Conservation (phyloP, 2,329 filamentous ascomycete species). For the Fusarium irregulare region DNA sequence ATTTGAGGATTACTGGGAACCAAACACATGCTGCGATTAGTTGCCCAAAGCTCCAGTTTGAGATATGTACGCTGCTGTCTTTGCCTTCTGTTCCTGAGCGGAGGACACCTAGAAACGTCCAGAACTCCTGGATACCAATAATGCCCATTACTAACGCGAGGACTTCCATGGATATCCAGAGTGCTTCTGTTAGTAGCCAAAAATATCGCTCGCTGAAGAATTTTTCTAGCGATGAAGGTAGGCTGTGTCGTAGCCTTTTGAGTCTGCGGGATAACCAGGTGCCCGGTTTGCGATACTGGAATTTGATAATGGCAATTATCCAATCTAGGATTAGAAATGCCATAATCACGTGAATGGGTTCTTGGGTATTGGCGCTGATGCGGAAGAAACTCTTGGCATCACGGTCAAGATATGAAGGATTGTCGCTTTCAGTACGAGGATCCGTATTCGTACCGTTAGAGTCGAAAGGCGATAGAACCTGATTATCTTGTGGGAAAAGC, state of each 20-base stretch:
- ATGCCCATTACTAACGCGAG: neutral
- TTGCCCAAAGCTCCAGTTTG: conserved; percentile 10
- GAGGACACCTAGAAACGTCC: neutral
- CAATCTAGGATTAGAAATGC: neutral
- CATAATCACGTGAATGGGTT: neutral
- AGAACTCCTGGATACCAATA: neutral
- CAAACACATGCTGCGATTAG: conserved; percentile 5
- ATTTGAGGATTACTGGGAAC: neutral
- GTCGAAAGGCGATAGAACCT: neutral
- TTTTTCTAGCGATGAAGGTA: rapidly evolving
- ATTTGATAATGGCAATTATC: rapidly evolving
- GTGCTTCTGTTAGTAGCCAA: rapidly evolving
- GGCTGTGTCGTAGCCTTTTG: rapidly evolving
- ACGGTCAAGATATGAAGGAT: neutral
- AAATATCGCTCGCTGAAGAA: rapidly evolving
- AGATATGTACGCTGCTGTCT: neutral
- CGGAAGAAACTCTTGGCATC: neutral
- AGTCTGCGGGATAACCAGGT: rapidly evolving
- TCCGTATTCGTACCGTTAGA: rapidly evolving
- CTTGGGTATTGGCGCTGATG: neutral
- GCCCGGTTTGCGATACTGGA: rapidly evolving
- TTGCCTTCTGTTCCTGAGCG: rapidly evolving
- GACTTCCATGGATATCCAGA: neutral
- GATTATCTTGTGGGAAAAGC: neutral
- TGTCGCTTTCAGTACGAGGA: rapidly evolving